A percentile compares a stretch with the other conserved stretches of the same genome.
Evolutionary conservation across 2,329 filamentous ascomycete genomes (phyloP).

Genomic region (Aureobasidium leucospermi): DNA sequence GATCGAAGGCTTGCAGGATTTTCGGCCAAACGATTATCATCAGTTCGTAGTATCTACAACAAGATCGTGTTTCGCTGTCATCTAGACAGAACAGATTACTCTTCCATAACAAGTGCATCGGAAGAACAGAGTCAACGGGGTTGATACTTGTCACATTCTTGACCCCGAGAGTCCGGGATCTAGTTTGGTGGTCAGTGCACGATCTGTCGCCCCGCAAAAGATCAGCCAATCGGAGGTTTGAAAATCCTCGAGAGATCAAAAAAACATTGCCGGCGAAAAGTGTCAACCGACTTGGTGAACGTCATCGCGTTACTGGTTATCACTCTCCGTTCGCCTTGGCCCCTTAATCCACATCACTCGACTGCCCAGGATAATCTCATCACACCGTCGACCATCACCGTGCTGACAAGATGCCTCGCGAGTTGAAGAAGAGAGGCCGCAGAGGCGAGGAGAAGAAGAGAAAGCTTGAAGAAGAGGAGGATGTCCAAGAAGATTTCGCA

Average conservation of each 20-base stretch:
- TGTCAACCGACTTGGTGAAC: background rate
- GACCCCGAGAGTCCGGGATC: no score
- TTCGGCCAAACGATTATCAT: background rate
- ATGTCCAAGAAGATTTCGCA: slow-evolving; percentile 27
- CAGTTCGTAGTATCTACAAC: no score
- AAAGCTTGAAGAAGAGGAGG: slow-evolving; percentile 40
- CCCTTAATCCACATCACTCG: background rate
- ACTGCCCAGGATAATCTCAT: background rate
- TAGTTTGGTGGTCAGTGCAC: no score
- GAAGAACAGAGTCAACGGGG: no score
- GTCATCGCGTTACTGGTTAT: background rate
- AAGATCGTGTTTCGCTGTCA: no score
- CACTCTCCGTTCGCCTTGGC: background rate
- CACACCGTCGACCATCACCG: background rate
- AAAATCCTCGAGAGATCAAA: no score
- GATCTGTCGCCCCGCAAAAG: no score
- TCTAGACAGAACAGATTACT: no score
- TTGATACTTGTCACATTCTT: no score
- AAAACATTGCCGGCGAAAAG: no score
- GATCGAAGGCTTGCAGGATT: slow-evolving; percentile 2
- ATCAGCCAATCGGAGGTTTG: background rate
- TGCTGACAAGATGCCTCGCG: slow-evolving; percentile 46
- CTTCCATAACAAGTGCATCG: no score
- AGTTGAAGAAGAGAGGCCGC: slow-evolving; percentile 51
- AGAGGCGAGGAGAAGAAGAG: slow-evolving; percentile 46